A percentile compares a stretch with the other conserved stretches of the same genome.
Conservation (phyloP, 805 yeast genomes). For the Ogataea ganodermae region DNA sequence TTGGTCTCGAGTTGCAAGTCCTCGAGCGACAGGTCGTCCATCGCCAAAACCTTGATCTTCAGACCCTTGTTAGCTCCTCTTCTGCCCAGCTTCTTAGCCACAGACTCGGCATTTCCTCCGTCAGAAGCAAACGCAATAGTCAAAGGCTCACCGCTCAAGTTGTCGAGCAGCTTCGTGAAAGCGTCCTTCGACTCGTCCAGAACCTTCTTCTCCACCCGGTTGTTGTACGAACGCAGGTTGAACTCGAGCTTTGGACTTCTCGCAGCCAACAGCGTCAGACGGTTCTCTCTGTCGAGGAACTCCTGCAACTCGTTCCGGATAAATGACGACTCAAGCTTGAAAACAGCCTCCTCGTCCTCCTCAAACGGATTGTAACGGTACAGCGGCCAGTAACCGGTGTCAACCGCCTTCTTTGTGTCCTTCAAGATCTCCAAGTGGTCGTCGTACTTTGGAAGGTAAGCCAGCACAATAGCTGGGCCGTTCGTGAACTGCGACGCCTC, state of each 20-base stretch:
- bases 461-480: conserved; percentile 91
- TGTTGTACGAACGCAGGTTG: conserved; percentile 66
- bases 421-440: conserved; percentile 73
- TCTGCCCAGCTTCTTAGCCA: conserved; percentile 76
- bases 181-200: conserved; percentile 70
- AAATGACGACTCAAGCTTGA: conserved; percentile 82
- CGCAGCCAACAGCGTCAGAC: conserved; percentile 70
- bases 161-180: conserved; percentile 73
- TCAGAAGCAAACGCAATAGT: conserved; percentile 87
- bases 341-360: conserved; percentile 49
- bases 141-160: conserved; percentile 89
- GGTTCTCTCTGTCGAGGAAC: conserved; percentile 89
- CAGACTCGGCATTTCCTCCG: conserved; percentile 82
- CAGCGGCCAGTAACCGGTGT: conserved; percentile 95
- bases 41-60: conserved; percentile 61
- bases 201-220: conserved; percentile 56
- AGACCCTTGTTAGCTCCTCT: conserved; percentile 82
- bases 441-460: conserved; percentile 82
- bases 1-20: conserved; percentile 72
- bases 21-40: conserved; percentile 73
- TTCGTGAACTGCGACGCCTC: conserved; percentile 81
- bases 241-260: conserved; percentile 76
- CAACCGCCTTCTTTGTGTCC: conserved; percentile 88
- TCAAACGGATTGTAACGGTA: conserved; percentile 78
- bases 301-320: conserved; percentile 73